Evolutionary conservation across 2,329 filamentous ascomycete species (phyloP), one percentile per base, ranked within the genome.

Genomic region (Tolypocladium tundrense): DNA sequence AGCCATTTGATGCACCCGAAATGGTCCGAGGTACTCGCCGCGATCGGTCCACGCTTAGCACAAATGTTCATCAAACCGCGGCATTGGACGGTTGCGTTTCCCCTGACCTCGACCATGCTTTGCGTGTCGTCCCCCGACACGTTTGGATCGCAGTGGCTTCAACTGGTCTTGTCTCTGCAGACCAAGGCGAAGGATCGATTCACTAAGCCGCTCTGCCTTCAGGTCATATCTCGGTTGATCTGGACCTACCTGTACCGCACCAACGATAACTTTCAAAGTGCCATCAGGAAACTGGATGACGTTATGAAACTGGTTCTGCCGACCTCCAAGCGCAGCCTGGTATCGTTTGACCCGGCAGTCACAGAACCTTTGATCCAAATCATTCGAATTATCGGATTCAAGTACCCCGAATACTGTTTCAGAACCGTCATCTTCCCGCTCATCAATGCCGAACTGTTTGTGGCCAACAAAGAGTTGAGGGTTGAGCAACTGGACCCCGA

Each of bases 401-500:
- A 90, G 68, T 85, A 95, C 65, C 92, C 93, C 56, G 94, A 99
- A 66, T 88, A 96, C 62, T 97, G 93, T 72, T 96, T 97, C 72
- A 84, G 87, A 64, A 90, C 80, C 53, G 88, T 97, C 62, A 90
- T 99, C n/a, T 97, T 97, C 65, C 94, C 93, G 3, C 76, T 99
- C 42, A 88, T 99, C 68, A 96, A 96, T 68, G 91, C 91, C 1
- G 93, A 97, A 56, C 77, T 91, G n/a, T 94, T 97, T 69, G 79
- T 83, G 35, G 84, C 86, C 21, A 77, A 90, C 62, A 81, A 87
- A 66, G 90, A 96, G 51, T 75, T 94, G 48, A 91, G 85, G 68
- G 88, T 97, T 35, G 94, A 97, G 68, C 90, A 95, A 67, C 81
- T 99, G 61, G 94, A 99, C 61, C 94, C 95, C 0, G 95, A 99